These are phyloP conservation scores for Alternaria alternata DNA, from an alignment of 2,329 filamentous ascomycete genomes.

Conservation along the genomic window DNA sequence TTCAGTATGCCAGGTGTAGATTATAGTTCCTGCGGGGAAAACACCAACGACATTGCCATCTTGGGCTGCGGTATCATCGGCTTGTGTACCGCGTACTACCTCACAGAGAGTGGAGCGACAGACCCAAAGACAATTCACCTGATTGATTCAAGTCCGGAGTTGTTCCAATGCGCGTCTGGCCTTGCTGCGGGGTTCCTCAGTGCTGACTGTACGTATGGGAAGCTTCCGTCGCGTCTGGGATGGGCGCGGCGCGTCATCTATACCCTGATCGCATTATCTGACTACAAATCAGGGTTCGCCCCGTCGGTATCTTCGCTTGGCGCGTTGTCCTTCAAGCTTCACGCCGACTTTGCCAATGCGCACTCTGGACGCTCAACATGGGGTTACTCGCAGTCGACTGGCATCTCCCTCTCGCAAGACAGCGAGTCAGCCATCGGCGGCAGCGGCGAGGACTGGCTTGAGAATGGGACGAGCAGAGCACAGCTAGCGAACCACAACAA, in stretches of 20 bases:
- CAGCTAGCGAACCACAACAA: conserved; percentile 56
- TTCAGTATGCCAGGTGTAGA: conserved; percentile 4
- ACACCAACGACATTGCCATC: conserved; percentile 40
- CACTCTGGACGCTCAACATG: conserved; percentile 66
- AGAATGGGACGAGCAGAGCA: conserved; percentile 69
- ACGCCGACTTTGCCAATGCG: conserved; percentile 68
- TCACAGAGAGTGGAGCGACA: conserved; percentile 58
- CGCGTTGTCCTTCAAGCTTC: conserved; percentile 73
- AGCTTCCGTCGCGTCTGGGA: neutral
- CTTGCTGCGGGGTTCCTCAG: conserved; percentile 78
- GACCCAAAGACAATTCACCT: conserved; percentile 62
- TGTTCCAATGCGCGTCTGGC: conserved; percentile 78
- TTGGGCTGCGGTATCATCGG: conserved; percentile 57
- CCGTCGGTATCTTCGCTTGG: conserved; percentile 66
- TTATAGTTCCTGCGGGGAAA: conserved; percentile 10
- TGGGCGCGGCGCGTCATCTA: neutral
- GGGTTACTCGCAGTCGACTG: conserved; percentile 68
- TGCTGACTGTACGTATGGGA: conserved; percentile 64
- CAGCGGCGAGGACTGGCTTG: conserved; percentile 71
- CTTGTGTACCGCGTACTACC: conserved; percentile 66
- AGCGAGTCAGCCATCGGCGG: conserved; percentile 51
- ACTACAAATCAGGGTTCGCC: conserved; percentile 61
- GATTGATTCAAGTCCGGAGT: conserved; percentile 63
- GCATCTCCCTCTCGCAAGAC: conserved; percentile 63
- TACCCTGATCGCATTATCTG: neutral